Evolutionary conservation across 1,284 basidiomycete genomes (phyloP).

Genomic region (Amylostereum areolatum): DNA sequence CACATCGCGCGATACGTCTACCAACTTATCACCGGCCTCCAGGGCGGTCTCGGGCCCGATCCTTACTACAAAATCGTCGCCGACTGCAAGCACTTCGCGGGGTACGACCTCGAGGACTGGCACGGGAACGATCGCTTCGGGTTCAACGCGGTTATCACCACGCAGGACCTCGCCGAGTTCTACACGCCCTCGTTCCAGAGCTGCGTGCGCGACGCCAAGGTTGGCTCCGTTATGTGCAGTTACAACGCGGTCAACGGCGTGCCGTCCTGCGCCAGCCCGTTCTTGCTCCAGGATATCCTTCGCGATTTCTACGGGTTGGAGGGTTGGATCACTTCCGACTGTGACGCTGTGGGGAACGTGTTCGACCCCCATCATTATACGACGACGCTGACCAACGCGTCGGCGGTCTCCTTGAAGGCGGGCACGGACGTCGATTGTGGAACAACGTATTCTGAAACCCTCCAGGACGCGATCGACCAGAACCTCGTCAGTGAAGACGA

Average conservation of each 20-base stretch:
- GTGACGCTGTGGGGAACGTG: constrained; percentile 37
- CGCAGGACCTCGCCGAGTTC: constrained; percentile 51
- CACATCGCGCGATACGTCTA: constrained; percentile 47
- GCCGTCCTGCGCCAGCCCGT: constrained; percentile 46
- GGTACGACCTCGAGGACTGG: constrained; percentile 53
- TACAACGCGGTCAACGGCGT: constrained; percentile 58
- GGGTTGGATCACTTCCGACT: constrained; percentile 42
- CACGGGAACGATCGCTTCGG: constrained; percentile 38
- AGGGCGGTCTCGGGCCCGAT: constrained; percentile 48
- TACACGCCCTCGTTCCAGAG: constrained; percentile 50
- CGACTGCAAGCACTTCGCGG: constrained; percentile 34
- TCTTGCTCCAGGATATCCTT: constrained; percentile 43
- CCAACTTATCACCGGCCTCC: constrained; percentile 46
- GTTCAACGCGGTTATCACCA: constrained; percentile 47
- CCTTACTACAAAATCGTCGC: constrained; percentile 38
- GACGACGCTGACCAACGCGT: constrained; percentile 34
- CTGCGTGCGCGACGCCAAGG: constrained; percentile 53
- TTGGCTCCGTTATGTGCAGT: constrained; percentile 52
- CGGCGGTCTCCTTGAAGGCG: constrained; percentile 44
- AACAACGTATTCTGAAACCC: constrained; percentile 35
- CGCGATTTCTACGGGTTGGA: constrained; percentile 48
- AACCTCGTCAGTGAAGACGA: constrained; percentile 37
- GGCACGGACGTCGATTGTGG: constrained; percentile 55
- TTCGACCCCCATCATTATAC: constrained; percentile 44
- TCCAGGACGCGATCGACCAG: constrained; percentile 41